Percentiles rank a stretch among this genome's conserved stretches.
Evolutionary conservation across 2,329 filamentous ascomycete species (phyloP).

Genomic region (Xenosphaeropsis pyriputrescens): DNA sequence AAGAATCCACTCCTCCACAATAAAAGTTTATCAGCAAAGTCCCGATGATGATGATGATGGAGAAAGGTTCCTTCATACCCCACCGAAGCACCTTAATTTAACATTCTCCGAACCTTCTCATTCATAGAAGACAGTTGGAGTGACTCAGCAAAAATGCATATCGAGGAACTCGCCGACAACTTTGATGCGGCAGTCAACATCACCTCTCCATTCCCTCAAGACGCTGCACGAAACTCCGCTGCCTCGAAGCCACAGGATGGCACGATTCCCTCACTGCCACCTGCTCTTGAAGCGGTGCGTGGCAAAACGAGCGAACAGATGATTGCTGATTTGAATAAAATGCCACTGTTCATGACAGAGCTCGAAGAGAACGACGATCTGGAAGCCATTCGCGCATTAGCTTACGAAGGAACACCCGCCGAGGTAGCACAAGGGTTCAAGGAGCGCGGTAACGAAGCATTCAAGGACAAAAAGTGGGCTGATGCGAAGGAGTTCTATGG

Average conservation of each 20-base stretch:
- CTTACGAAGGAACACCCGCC: slow-evolving; percentile 79
- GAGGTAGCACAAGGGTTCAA: slow-evolving; percentile 80
- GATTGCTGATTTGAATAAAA: slow-evolving; percentile 48
- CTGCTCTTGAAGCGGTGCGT: slow-evolving; percentile 39
- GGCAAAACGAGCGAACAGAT: slow-evolving; percentile 44
- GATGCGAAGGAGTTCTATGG: slow-evolving; percentile 88
- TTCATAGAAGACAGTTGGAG: too few species aligned
- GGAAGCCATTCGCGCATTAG: slow-evolving; percentile 77
- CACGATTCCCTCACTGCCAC: slow-evolving; percentile 28
- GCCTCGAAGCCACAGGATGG: slow-evolving; percentile 7
- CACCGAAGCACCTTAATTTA: too few species aligned
- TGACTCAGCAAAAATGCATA: too few species aligned
- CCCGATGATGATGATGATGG: too few species aligned
- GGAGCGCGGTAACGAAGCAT: slow-evolving; percentile 83
- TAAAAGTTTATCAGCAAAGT: too few species aligned
- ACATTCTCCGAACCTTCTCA: too few species aligned
- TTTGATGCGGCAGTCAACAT: too few species aligned
- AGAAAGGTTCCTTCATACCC: too few species aligned
- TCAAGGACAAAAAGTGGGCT: slow-evolving; percentile 54
- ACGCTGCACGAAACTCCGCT: neutral
- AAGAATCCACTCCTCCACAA: too few species aligned
- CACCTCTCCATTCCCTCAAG: too few species aligned
- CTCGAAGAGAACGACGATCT: slow-evolving; percentile 74
- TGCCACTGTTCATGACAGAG: slow-evolving; percentile 91
- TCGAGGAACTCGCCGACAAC: too few species aligned